Conservation (phyloP, 78 protist species). For the Bigelowiella natans region DNA sequence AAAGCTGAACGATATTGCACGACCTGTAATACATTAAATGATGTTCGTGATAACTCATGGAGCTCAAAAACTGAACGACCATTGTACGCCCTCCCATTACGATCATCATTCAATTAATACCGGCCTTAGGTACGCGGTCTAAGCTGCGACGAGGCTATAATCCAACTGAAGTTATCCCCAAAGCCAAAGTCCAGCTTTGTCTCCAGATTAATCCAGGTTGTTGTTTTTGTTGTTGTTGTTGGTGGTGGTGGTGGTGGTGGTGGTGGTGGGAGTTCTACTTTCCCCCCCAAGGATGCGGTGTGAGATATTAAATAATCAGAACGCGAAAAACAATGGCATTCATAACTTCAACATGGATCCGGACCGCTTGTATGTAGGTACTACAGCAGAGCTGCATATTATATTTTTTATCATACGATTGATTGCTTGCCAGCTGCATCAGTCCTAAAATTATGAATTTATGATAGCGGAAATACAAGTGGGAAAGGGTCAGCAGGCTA, state of each 20-base stretch:
- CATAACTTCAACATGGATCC: neutral
- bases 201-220: neutral
- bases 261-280: no score
- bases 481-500: neutral
- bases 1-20: neutral
- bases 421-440: no score
- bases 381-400: no score
- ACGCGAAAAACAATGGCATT: neutral
- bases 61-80: neutral
- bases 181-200: neutral
- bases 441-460: neutral
- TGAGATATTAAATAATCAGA: no score
- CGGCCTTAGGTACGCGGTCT: neutral
- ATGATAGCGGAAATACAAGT: neutral
- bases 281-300: no score
- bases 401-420: no score
- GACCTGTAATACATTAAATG: neutral
- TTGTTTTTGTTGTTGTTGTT: neutral
- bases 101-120: no score
- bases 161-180: neutral
- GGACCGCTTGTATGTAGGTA: neutral
- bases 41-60: no score
- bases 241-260: no score
- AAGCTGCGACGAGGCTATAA: neutral
- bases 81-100: no score